These are phyloP conservation scores for Yamadazyma mexicana DNA, from an alignment of 1,139 yeast genomes.

Conservation along the genomic window DNA sequence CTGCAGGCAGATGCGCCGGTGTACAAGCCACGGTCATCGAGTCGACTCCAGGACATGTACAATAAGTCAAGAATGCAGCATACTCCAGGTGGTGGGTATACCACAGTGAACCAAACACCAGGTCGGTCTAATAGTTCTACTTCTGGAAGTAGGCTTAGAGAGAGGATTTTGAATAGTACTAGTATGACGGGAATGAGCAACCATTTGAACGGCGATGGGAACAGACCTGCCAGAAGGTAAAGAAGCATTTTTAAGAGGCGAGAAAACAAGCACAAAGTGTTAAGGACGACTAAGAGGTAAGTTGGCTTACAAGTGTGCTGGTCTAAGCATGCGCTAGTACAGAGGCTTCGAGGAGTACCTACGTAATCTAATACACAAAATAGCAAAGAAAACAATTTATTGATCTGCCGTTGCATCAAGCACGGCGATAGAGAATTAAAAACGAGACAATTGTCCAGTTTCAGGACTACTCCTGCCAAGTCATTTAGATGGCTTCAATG, in stretches of 20 bases:
- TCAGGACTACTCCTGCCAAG: too few relatives aligned
- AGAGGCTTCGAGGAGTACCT: too few relatives aligned
- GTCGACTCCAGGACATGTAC: constrained; percentile 44
- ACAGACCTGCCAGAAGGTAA: too few relatives aligned
- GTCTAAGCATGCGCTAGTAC: too few relatives aligned
- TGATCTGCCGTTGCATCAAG: too few relatives aligned
- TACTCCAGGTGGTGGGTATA: constrained; percentile 37
- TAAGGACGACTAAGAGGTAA: background rate
- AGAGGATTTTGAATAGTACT: constrained; percentile 32
- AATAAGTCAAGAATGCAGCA: constrained; percentile 45
- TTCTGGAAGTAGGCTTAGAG: constrained; percentile 37
- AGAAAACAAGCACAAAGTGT: too few relatives aligned
- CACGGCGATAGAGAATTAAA: constrained; percentile 1
- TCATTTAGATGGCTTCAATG: constrained; percentile 18
- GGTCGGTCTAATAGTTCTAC: constrained; percentile 30
- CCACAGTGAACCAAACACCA: constrained; percentile 22
- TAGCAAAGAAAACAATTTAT: background rate
- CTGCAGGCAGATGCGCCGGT: background rate
- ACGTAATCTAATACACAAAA: too few relatives aligned
- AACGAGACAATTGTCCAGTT: too few relatives aligned
- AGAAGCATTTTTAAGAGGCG: too few relatives aligned
- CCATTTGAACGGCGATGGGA: constrained; percentile 8
- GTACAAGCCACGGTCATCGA: constrained; percentile 36
- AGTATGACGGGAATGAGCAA: constrained; percentile 18
- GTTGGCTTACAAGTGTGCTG: too few relatives aligned